phyloP scores from a whole-genome alignment of 306 rosid species.

The Fagus crenata region DNA sequence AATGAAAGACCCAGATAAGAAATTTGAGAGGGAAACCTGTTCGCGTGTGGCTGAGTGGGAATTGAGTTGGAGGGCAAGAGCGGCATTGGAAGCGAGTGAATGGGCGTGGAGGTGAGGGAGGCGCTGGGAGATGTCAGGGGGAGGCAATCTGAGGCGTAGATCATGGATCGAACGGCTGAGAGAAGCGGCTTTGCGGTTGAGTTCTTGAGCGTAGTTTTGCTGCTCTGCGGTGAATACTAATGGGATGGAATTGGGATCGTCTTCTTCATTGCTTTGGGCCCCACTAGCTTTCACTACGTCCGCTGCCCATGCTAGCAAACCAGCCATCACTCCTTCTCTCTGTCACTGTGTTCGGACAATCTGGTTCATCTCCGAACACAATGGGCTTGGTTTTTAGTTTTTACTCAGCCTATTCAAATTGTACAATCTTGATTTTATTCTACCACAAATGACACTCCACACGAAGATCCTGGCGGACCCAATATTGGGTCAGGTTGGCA shows the following conservation, averaged over 20 bases:
- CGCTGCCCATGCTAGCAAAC: conserved; percentile 95
- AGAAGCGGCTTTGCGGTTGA: conserved; percentile 57
- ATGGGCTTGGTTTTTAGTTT: neutral
- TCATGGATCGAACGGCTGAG: conserved; percentile 76
- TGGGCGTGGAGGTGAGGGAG: conserved; percentile 97
- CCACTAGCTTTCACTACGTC: conserved; percentile 79
- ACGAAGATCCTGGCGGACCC: no score
- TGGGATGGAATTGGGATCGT: conserved; percentile 46
- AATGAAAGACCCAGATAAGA: neutral
- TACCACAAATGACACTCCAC: no score
- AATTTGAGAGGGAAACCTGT: conserved; percentile 44
- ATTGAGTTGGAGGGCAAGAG: conserved; percentile 60
- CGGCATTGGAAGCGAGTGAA: conserved; percentile 84
- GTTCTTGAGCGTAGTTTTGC: conserved; percentile 57
- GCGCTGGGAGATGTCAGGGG: conserved; percentile 80
- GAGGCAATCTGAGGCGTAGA: conserved; percentile 86
- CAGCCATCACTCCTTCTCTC: conserved; percentile 58
- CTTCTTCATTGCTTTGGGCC: conserved; percentile 35
- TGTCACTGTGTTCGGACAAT: neutral
- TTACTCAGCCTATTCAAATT: neutral
- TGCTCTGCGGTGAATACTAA: conserved; percentile 59
- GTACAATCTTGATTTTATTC: no score
- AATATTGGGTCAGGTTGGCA: no score
- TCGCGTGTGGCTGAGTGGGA: conserved; percentile 63
- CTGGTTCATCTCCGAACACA: no score